A percentile compares a stretch with the other conserved stretches of the same genome.
Evolutionary conservation across 202 grass and related monocot genomes (phyloP).

Genomic region (Carex sylvatica): DNA sequence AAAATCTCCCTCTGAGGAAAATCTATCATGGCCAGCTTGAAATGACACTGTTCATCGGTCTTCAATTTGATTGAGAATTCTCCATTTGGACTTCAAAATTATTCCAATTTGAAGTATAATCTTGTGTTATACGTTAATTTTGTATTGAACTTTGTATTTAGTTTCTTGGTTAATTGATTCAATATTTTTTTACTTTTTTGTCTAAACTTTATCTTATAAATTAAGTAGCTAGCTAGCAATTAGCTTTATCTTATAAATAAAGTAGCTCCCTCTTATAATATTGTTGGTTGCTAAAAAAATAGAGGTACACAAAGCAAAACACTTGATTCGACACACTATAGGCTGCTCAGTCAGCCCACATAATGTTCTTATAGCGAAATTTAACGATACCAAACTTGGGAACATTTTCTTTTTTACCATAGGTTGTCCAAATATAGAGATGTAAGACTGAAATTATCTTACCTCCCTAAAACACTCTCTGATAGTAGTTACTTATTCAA

Average conservation of each 20-base stretch:
- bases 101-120: not conserved
- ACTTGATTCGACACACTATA: too few relatives aligned
- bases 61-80: not conserved
- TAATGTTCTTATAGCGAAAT: too few relatives aligned
- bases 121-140: not conserved
- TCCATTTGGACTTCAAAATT: not conserved
- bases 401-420: too few relatives aligned
- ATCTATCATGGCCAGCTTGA: not conserved
- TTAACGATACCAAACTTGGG: too few relatives aligned
- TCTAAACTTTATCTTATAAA: not conserved
- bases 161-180: not conserved
- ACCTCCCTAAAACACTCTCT: too few relatives aligned
- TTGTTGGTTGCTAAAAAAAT: too few relatives aligned
- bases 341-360: too few relatives aligned
- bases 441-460: too few relatives aligned
- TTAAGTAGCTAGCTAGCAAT: not conserved
- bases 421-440: too few relatives aligned
- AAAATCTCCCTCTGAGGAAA: not conserved
- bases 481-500: too few relatives aligned
- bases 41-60: not conserved
- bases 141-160: not conserved
- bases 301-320: too few relatives aligned
- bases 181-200: not conserved
- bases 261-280: not conserved
- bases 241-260: not conserved